Conservation (phyloP, 371 early-diverging fungal genomes). For the Mucor sp. region DNA sequence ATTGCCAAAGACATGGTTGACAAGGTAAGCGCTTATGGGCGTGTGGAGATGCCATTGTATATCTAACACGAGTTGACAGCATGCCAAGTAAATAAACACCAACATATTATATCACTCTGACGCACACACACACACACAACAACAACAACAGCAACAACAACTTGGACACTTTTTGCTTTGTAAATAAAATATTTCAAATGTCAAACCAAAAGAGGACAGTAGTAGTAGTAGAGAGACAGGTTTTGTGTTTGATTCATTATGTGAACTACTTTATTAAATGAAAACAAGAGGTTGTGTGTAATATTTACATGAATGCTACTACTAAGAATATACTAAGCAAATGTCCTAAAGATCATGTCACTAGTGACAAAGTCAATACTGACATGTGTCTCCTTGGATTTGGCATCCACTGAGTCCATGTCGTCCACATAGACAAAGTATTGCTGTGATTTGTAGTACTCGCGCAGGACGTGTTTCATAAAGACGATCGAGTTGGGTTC, state of each 20-base stretch:
- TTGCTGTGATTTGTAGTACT: conserved; percentile 12
- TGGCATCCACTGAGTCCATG: neutral
- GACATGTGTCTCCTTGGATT: neutral
- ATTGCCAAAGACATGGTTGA: conserved; percentile 83
- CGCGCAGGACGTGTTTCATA: conserved; percentile 2
- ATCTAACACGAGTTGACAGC: neutral
- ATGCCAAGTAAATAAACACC: neutral
- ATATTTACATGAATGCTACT: neutral
- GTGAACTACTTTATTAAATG: no score
- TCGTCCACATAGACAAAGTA: conserved; percentile 28
- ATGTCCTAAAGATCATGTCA: neutral
- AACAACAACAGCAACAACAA: neutral
- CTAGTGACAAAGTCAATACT: conserved; percentile 17
- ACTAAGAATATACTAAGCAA: neutral
- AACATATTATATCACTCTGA: neutral
- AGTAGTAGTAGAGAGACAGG: no score
- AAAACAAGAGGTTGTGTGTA: no score
- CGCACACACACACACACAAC: neutral
- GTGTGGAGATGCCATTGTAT: neutral
- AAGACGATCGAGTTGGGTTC: neutral
- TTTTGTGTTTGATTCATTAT: no score
- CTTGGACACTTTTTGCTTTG: neutral
- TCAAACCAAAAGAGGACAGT: neutral
- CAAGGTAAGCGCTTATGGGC: conserved; percentile 47
- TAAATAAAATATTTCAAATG: neutral